phyloP scores from a whole-genome alignment of 2,329 filamentous ascomycete species.

The Colletotrichum tropicale region DNA sequence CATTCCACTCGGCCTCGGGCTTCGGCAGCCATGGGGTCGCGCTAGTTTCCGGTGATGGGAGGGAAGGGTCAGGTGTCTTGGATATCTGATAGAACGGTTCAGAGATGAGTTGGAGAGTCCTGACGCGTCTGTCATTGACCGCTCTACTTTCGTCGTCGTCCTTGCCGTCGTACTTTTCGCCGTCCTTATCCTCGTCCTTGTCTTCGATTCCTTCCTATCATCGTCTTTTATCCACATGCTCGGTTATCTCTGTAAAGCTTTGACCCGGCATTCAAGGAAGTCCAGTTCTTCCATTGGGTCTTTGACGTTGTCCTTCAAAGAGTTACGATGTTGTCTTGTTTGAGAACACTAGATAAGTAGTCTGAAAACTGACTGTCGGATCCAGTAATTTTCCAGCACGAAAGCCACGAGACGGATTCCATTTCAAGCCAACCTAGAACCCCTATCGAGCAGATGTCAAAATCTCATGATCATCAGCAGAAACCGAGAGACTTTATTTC shows the following conservation, averaged over 20 bases:
- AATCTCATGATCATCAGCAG: neutral
- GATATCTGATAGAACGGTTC: rapidly evolving
- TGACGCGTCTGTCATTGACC: neutral
- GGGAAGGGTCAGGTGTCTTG: neutral
- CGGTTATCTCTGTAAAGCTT: rapidly evolving
- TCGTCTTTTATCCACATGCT: neutral
- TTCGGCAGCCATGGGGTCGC: neutral
- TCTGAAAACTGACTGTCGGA: neutral
- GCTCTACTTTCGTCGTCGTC: neutral
- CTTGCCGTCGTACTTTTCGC: no score
- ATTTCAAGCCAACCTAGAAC: neutral
- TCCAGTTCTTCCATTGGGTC: neutral
- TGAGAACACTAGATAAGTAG: neutral
- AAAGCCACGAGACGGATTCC: neutral
- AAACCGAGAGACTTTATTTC: neutral
- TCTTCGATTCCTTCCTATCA: neutral
- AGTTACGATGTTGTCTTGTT: neutral
- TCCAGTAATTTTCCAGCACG: neutral
- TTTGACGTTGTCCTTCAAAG: no score
- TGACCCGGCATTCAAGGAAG: neutral
- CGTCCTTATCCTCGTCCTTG: neutral
- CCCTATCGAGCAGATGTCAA: neutral
- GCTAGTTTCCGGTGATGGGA: neutral
- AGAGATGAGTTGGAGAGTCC: neutral
- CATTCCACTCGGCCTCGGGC: neutral